Evolutionary conservation across 257 asterid species (phyloP).

Genomic region (Vinca minor): DNA sequence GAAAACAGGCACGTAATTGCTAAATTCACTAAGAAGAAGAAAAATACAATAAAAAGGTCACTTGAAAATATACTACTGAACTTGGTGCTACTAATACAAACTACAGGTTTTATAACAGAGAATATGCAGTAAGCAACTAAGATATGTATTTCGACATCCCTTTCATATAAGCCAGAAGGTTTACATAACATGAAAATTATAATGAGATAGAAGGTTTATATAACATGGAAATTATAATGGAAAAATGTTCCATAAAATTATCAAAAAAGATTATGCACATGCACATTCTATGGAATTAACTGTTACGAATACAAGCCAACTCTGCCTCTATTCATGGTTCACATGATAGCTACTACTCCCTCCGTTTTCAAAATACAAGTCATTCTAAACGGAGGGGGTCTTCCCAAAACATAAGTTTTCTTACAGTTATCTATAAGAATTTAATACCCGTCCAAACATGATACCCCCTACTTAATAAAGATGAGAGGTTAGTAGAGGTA

Average conservation of each 20-base stretch:
- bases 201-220: too few relatives aligned
- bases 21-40: not conserved
- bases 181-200: not conserved
- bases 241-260: too few relatives aligned
- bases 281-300: not conserved
- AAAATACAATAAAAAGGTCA: too few relatives aligned
- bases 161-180: not conserved
- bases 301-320: not conserved
- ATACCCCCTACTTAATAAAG: too few relatives aligned
- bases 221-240: not conserved
- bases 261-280: not conserved
- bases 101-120: not conserved
- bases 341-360: not conserved
- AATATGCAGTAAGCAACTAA: not conserved
- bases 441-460: too few relatives aligned
- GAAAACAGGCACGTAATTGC: not conserved
- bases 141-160: not conserved
- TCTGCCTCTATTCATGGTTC: not conserved
- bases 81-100: not conserved
- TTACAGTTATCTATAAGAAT: too few relatives aligned
- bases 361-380: too few relatives aligned
- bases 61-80: not conserved
- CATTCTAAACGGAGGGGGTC: too few relatives aligned
- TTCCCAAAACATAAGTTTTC: too few relatives aligned
- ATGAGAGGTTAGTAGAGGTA: too few relatives aligned